These are phyloP conservation scores for Leishmania braziliensis DNA, from an alignment of 208 protist genomes.

Conservation along the genomic window DNA sequence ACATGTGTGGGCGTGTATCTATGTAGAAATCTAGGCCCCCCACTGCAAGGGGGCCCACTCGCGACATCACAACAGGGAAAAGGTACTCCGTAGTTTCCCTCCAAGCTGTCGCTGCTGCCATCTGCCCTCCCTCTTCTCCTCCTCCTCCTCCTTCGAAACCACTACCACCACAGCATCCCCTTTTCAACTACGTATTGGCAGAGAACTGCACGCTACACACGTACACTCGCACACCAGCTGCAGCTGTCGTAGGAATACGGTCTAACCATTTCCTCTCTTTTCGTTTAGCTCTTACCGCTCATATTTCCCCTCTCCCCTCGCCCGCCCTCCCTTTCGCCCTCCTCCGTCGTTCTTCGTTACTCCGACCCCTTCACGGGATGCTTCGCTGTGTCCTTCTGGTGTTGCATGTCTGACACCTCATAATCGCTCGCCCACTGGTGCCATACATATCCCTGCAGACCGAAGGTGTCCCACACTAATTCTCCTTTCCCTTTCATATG, in stretches of 20 bases:
- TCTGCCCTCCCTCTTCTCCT: background rate
- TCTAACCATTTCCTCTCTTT: background rate
- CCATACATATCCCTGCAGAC: background rate
- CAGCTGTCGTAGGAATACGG: background rate
- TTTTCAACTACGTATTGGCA: background rate
- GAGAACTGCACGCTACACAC: background rate
- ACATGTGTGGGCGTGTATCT: background rate
- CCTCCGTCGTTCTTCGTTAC: too few species aligned
- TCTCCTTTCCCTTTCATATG: background rate
- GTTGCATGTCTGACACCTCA: background rate
- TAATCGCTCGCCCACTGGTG: too few species aligned
- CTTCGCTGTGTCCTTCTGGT: background rate
- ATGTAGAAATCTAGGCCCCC: background rate
- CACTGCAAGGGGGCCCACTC: background rate
- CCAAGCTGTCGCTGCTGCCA: background rate
- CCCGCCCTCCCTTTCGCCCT: too few species aligned
- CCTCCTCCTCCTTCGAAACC: background rate
- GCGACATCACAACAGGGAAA: background rate
- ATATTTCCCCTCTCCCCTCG: too few species aligned
- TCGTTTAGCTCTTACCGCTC: background rate
- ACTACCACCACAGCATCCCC: background rate
- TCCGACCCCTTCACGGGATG: background rate
- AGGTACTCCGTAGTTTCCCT: background rate
- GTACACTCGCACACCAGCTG: background rate
- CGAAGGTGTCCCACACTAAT: background rate